Base-by-base conservation (phyloP, 768 basidiomycete species). In the Dacryopinax spathularia region DNA sequence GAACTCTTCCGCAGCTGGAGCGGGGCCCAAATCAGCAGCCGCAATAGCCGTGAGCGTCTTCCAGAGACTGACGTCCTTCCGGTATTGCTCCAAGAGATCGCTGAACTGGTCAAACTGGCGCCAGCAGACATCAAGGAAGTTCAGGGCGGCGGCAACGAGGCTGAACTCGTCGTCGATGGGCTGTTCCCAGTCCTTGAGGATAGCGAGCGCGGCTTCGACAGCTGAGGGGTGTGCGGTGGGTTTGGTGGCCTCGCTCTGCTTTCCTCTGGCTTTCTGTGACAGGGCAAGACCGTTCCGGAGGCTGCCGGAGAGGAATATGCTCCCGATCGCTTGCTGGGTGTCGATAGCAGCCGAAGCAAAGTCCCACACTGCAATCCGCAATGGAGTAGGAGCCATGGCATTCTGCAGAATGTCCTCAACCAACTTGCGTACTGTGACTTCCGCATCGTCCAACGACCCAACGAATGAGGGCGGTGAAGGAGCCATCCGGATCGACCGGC, bases 321-420 rank as follows among this genome's bases (percentile, higher is more conserved):
- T 79, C 1, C 88, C 85, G 3, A 95, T 77, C 0, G 93, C 91
- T 0, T 94, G 91, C 70, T 93, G 91, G 65, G 86, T 87, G 68
- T 89, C 85, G 15, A 94, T 83, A 1, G 89, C 86, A 18, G 89
- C 78, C 0, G 88, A 76, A 36, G 95, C 84, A 66, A 95, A 87
- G 66, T 81, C 82, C 93, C 94, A 97, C 4, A 89, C 83, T 0
- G 87, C 81, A 60, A 81, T 85, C 20, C 88, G 84, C 33, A 90
- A 78, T 7, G 79, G 66, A 37, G 41, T 22, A 34, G 12, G 29
- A 27, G 62, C 64, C 20, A 31, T 60, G 59, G 36, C 69, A 31
- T 63, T 61, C n/a, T 34, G 66, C 27, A 61, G 65, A 33, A 61
- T 61, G 37, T 34, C 65, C 43, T 35, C 60, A 65, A 61, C 63